Base-by-base conservation (phyloP, 805 yeast species). In the Candida vartiovaarae region DNA sequence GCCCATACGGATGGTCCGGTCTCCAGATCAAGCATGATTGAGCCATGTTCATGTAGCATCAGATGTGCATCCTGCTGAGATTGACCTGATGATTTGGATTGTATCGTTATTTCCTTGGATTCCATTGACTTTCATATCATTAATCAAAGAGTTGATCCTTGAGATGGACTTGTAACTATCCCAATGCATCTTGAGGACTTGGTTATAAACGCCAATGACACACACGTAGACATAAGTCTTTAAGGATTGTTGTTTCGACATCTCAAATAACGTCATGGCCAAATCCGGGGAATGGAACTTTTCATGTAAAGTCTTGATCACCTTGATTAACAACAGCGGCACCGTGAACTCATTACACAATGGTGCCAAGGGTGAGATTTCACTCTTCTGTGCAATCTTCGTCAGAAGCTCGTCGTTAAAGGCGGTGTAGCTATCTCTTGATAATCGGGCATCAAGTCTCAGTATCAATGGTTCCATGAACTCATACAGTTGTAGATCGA, bases 121-220 rank as follows among this genome's bases (percentile, higher is more conserved):
- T 6, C 70, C 74, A 46, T 71, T 69, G 41, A 67, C 64, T 11
- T 60, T 62, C 55, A 71, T 59, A 44, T 71, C 75, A 15, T 66
- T 61, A n/a, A 66, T 54, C 15, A 66, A 46, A 10, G 53, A 49
- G 25, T 62, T 59, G n/a, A 68, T 60, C 4, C 59, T 53, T 27
- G 54, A 55, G 29, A 70, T 47, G 43, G 69, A 72, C 32, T 64
- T 60, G 51, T 59, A 68, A 38, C 52, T 52, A 27, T 62, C 52
- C 75, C 75, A 71, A n/a, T 60, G 46, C 7, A 68, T 51, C 34
- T 50, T 44, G 11, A 71, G 48, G 36, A 67, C 60, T 33, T 56
- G 52, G 49, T 68, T 69, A 49, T 67, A 68, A 5, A 66, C 67
- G 9, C 59, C 67, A 9, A 62, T 63, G 3, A 69, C 62, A 40